Evolutionary conservation across 2,329 filamentous ascomycete species (phyloP).

Genomic region (Magnaporthiopsis poae): DNA sequence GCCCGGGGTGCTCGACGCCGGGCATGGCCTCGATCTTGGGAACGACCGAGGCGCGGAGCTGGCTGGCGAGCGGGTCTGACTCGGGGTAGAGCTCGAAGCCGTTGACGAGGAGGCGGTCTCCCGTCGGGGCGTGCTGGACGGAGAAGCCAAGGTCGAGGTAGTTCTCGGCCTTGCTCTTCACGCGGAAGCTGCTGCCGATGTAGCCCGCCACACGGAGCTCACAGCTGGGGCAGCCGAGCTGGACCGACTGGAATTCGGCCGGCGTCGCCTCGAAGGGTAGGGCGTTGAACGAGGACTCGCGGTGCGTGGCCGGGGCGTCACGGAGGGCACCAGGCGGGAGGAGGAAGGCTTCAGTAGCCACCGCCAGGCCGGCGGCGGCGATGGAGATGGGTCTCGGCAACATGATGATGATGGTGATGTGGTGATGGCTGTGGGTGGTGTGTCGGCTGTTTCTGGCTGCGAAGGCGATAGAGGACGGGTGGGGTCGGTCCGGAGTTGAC

Average conservation of each 20-base stretch:
- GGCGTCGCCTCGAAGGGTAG: conserved; percentile 24
- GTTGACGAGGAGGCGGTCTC: conserved; percentile 46
- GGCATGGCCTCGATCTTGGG: conserved; percentile 22
- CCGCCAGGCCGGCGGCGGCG: conserved; percentile 28
- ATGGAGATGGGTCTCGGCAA: conserved; percentile 26
- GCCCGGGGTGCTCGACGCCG: background rate
- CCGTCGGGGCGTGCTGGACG: conserved; percentile 34
- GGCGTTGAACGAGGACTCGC: conserved; percentile 25
- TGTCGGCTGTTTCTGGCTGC: background rate
- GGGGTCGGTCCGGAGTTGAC: background rate
- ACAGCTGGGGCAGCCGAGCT: conserved; percentile 46
- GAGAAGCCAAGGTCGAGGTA: conserved; percentile 45
- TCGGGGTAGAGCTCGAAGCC: conserved; percentile 50
- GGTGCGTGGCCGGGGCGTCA: conserved; percentile 25
- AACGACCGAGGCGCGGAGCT: conserved; percentile 36
- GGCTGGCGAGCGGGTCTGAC: conserved; percentile 33
- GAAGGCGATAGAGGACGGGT: background rate
- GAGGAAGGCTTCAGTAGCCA: conserved; percentile 35
- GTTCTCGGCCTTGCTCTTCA: conserved; percentile 19
- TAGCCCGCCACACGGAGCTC: conserved; percentile 26
- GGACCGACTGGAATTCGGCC: conserved; percentile 29
- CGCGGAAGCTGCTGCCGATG: conserved; percentile 17
- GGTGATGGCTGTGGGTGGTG: background rate
- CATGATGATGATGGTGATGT: background rate
- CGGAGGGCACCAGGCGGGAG: conserved; percentile 40